Base-by-base conservation (phyloP, 1,139 yeast species). In the Protomyces macrosporus region DNA sequence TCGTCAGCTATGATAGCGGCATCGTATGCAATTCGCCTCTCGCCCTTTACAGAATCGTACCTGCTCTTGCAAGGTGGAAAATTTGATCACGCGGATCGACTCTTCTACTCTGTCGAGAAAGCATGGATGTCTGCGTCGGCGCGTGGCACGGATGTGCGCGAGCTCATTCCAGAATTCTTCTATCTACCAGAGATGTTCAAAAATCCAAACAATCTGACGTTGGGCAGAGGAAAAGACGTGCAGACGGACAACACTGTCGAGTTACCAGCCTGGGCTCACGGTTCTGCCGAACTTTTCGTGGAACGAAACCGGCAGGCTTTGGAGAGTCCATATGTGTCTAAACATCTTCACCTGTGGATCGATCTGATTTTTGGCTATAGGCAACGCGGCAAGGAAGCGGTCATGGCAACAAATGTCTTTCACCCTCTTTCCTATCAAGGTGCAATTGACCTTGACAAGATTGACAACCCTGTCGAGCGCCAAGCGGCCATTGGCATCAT, bases 1-100 rank as follows among this genome's bases (percentile, higher is more conserved):
- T 88, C 96, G 0, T 88, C 95, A 0, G 95, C 96, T 0, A 89
- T 89, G 97, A 88, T 89, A 70, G 96, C 88, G 1, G 81, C 95
- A 0, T 86, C 93, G 0, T 89, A 82, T 69, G 74, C 89, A 67
- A 88, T 89, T 51, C 78, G 97, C 58, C 70, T 88, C 40, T 82
- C 84, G 67, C 97, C 97, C 0, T 87, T 84, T 73, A 91, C 87
- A 1, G 88, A 87, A 65, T 86, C 95, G 0, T 89, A 87, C 70
- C 75, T 88, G 56, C 73, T 88, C 32, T 75, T 89, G 9, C 97
- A 89, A 76, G 96, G 95, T 9, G 96, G 96, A 0, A 85, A 83
- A 65, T 88, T 88, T 75, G 96, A 90, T 69, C 95, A 87, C 71
- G 91, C 96, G 0, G 96, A 89, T 72, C 75, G 97, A 65, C 73